Percentiles rank a stretch among this genome's conserved stretches.
phyloP scores from a whole-genome alignment of 257 asterid species.

The Linaria vulgaris region DNA sequence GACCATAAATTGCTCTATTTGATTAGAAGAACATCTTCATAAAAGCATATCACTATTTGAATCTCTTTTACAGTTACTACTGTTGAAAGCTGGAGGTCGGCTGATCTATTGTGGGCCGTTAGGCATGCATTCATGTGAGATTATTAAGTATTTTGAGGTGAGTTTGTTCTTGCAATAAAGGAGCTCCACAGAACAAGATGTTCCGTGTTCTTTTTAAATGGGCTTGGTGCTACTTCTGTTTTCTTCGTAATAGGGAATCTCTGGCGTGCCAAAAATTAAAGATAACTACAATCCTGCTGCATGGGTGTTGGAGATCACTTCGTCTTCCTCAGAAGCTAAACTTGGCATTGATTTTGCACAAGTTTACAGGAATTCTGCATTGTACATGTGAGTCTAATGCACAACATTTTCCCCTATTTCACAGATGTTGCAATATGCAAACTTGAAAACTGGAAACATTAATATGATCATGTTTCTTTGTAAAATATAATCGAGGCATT shows the following conservation, averaged over 20 bases:
- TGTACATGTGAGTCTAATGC: conserved; percentile 6
- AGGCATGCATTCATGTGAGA: conserved; percentile 44
- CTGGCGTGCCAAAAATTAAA: conserved; percentile 27
- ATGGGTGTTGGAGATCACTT: conserved; percentile 31
- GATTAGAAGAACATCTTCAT: too few relatives aligned
- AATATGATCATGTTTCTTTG: background rate
- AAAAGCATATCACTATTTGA: background rate
- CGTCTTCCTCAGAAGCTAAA: conserved; percentile 22
- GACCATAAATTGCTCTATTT: background rate
- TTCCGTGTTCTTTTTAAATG: background rate
- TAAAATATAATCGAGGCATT: background rate
- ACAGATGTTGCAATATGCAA: background rate
- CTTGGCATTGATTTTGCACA: conserved; percentile 30
- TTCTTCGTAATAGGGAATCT: conserved; percentile 27
- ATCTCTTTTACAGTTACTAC: conserved; percentile 40
- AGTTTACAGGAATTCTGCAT: conserved; percentile 7
- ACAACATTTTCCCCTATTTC: background rate
- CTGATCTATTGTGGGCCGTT: conserved; percentile 57
- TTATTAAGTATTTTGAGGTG: conserved; percentile 67
- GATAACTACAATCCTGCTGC: conserved; percentile 33
- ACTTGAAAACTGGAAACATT: too few relatives aligned
- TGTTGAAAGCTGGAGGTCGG: conserved; percentile 54
- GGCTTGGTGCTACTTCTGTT: background rate
- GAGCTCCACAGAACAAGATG: background rate
- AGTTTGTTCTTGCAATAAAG: conserved; percentile 5